These are phyloP conservation scores for Panicum virgatum DNA, from an alignment of 202 grass and related monocot species.

Conservation along the genomic window DNA sequence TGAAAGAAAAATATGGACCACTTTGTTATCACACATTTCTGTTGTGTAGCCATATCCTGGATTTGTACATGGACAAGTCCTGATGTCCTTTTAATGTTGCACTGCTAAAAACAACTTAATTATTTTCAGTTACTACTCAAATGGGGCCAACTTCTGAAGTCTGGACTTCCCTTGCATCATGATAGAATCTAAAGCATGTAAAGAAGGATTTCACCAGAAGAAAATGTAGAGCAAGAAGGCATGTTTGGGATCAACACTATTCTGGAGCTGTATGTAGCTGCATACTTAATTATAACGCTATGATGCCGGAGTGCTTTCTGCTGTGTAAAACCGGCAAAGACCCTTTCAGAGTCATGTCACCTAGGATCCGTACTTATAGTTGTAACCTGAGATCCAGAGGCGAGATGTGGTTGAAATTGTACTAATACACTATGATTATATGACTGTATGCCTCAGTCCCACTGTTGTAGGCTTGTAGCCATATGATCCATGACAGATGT, in stretches of 20 bases:
- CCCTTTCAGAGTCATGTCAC: neutral
- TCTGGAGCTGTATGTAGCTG: neutral
- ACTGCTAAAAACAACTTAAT: neutral
- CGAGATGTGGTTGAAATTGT: neutral
- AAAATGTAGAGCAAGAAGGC: neutral
- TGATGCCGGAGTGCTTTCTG: neutral
- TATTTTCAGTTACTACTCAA: neutral
- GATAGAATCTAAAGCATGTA: neutral
- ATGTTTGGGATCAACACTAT: neutral
- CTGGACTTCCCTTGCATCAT: neutral
- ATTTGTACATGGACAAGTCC: conserved; percentile 7
- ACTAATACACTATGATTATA: neutral
- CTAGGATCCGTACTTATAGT: neutral
- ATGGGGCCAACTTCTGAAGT: neutral
- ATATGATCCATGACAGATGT: neutral
- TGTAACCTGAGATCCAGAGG: neutral
- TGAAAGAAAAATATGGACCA: neutral
- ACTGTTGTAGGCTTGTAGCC: neutral
- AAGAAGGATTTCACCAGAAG: conserved; percentile 4
- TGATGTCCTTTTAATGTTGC: neutral
- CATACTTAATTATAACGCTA: neutral
- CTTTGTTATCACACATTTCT: conserved; percentile 1
- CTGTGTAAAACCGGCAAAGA: neutral
- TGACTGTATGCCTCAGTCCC: neutral
- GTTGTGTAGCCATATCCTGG: neutral